These are phyloP conservation scores for Sclerotinia glacialis DNA, from an alignment of 2,329 filamentous ascomycete species.

Conservation along the genomic window DNA sequence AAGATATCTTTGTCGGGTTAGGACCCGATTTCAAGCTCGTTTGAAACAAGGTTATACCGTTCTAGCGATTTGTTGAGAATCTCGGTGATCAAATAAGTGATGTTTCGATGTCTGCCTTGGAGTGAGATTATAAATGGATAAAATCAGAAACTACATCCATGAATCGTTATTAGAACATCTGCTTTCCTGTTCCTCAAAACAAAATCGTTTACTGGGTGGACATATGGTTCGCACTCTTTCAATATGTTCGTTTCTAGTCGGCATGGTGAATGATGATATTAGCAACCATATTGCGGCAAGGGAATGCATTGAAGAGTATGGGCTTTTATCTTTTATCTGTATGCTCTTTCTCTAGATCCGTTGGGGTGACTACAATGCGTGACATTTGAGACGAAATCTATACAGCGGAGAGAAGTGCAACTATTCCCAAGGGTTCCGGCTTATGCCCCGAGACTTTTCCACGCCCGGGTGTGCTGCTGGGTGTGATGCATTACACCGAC, in stretches of 20 bases:
- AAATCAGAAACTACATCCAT: too few species aligned
- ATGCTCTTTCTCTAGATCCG: too few species aligned
- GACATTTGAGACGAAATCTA: background rate
- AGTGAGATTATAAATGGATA: background rate
- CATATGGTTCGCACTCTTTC: too few species aligned
- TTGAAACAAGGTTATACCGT: background rate
- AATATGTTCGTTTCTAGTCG: too few species aligned
- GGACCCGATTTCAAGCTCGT: background rate
- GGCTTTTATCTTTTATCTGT: too few species aligned
- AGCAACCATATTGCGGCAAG: too few species aligned
- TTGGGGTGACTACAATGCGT: too few species aligned
- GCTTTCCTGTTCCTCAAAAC: too few species aligned
- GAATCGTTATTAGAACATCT: background rate
- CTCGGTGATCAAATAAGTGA: too few species aligned
- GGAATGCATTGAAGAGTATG: too few species aligned
- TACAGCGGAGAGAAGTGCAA: background rate
- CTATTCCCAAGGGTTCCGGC: background rate
- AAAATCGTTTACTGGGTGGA: too few species aligned
- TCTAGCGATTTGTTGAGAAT: background rate
- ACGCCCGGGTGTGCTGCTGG: background rate
- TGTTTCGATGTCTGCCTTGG: background rate
- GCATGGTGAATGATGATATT: too few species aligned
- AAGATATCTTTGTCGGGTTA: background rate
- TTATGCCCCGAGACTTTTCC: background rate
- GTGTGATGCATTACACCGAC: background rate